phyloP scores from a whole-genome alignment of 2,329 filamentous ascomycete species.

The Penicillium sp. region DNA sequence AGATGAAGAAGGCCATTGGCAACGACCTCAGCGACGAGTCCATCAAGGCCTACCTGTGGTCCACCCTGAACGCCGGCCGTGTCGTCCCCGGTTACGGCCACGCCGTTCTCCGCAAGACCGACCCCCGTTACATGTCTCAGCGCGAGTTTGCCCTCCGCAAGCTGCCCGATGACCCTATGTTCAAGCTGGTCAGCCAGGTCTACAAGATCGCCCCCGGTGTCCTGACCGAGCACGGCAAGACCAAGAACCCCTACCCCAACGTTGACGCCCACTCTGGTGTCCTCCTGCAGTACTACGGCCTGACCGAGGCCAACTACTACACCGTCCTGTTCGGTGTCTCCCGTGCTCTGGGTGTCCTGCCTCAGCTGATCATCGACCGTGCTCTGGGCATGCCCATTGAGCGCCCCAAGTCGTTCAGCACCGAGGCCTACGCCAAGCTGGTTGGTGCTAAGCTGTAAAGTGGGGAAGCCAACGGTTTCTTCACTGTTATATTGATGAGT shows the following conservation, averaged over 20 bases:
- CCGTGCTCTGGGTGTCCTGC: conserved; percentile 95
- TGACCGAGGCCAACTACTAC: conserved; percentile 99
- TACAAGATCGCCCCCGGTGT: conserved; percentile 99
- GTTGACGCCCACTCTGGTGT: conserved; percentile 99
- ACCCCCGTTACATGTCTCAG: conserved; percentile 98
- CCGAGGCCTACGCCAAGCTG: conserved; percentile 93
- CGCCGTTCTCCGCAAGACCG: conserved; percentile 98
- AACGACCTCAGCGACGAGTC: conserved; percentile 93
- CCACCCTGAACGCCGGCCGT: conserved; percentile 90
- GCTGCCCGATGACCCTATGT: conserved; percentile 97
- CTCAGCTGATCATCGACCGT: conserved; percentile 99
- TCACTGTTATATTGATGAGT: conserved; percentile 1
- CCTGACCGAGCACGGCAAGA: conserved; percentile 99
- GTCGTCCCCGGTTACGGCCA: conserved; percentile 98
- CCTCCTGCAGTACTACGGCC: conserved; percentile 98
- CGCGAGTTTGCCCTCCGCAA: conserved; percentile 94
- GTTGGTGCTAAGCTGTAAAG: conserved; percentile 81
- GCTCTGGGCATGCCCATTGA: conserved; percentile 96
- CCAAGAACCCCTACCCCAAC: conserved; percentile 99
- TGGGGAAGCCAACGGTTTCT: neutral
- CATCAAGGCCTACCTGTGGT: conserved; percentile 99
- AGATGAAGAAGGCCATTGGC: conserved; percentile 96
- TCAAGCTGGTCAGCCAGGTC: conserved; percentile 99
- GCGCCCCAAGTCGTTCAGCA: conserved; percentile 98
- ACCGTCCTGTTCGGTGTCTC: conserved; percentile 99